Conservation (phyloP, 306 rosid species). For the Cucumis sativus region Cucumber_9930_V3 NC_026660.2:20808501-20809000, state of each 20-base stretch:
- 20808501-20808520: slow-evolving; percentile 38
- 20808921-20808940: slow-evolving; percentile 2
- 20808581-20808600: slow-evolving; percentile 31
- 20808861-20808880: slow-evolving; percentile 97
- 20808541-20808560: slow-evolving; percentile 31
- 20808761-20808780: slow-evolving; percentile 93
- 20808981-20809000: slow-evolving; percentile 96
- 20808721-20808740: slow-evolving; percentile 99
- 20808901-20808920: slow-evolving; percentile 5
- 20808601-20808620: slow-evolving; percentile 2
- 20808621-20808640: background rate
- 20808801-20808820: slow-evolving; percentile 68
- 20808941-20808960: slow-evolving; percentile 13
- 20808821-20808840: slow-evolving; percentile 66
- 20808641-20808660: background rate
- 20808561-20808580: slow-evolving; percentile 42
- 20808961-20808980: slow-evolving; percentile 78
- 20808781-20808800: slow-evolving; percentile 59
- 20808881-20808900: slow-evolving; percentile 77
- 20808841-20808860: slow-evolving; percentile 94
- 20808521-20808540: slow-evolving; percentile 19
- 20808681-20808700: slow-evolving; percentile 41
- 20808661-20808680: background rate
- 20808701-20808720: slow-evolving; percentile 81
- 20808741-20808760: slow-evolving; percentile 95